Conservation (phyloP, 164 flowering plant genomes). For the Vitis amurensis region DNA sequence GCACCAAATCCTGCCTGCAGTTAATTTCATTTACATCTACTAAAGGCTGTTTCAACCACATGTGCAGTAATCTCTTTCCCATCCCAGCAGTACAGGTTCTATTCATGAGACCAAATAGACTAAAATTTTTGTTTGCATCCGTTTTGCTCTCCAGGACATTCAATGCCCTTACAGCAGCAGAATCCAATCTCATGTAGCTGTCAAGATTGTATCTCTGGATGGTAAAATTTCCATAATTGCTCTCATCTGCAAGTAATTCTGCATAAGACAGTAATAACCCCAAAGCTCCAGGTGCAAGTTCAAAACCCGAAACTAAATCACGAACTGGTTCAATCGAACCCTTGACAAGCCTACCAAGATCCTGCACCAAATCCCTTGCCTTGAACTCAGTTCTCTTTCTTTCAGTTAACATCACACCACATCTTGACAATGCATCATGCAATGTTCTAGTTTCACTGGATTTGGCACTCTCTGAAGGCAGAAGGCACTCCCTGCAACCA, state of each 20-base stretch:
- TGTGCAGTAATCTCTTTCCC: constrained; percentile 88
- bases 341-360: constrained; percentile 85
- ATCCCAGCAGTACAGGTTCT: constrained; percentile 98
- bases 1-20: constrained; percentile 79
- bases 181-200: constrained; percentile 89
- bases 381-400: constrained; percentile 85
- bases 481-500: constrained; percentile 92
- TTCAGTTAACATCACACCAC: constrained; percentile 88
- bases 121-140: constrained; percentile 95
- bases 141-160: constrained; percentile 93
- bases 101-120: constrained; percentile 94
- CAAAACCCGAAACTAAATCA: constrained; percentile 75
- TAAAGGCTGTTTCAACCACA: constrained; percentile 97
- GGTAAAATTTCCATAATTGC: constrained; percentile 74
- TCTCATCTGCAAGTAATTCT: constrained; percentile 87
- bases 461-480: constrained; percentile 68
- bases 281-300: constrained; percentile 73
- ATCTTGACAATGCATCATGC: constrained; percentile 70
- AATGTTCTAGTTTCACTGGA: constrained; percentile 50
- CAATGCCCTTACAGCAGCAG: constrained; percentile 94
- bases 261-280: constrained; percentile 79
- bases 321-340: constrained; percentile 82
- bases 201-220: constrained; percentile 60
- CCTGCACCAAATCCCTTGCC: constrained; percentile 78
- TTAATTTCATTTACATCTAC: constrained; percentile 80